Base-by-base conservation (phyloP, 768 basidiomycete genomes). In the Tubosaeta brunneosetosa region DNA sequence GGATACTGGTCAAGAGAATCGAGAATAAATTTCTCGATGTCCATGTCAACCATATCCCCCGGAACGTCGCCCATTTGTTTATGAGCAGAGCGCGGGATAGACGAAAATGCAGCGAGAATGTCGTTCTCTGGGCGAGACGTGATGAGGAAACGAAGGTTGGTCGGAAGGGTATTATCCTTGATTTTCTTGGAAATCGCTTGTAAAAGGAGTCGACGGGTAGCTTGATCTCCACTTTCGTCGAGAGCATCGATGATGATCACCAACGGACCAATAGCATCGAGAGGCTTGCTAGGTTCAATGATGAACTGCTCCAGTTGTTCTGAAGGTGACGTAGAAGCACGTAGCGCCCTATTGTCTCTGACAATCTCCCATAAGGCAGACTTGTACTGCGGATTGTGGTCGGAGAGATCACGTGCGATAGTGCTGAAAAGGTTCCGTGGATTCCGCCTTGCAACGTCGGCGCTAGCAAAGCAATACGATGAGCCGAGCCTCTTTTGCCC, bases 341-440 rank as follows among this genome's bases (percentile, higher is more conserved):
- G 59, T 22, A 58, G 45, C 6, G 58, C 40, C 7, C 53, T 40
- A 5, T 46, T 55, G 13, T 44, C 27, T 31, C 52, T 44, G 8
- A 56, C 52, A n/a, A 33, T 22, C 9, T 25, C 42, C 22, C 58
- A 53, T 10, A 61, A 40, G 7, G 51, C 33, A 6, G 45, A 19
- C 29, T 29, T 51, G 34, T 44, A 61, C 32, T 56, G 58, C 29
- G 38, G 29, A 46, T 67, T 51, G 17, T 62, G 58, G 19, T 61
- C 60, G 25, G 64, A 64, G 22, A 68, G 53, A 22, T 66, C 60
- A 13, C 57, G 54, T 10, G 66, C 63, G 17, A 68, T 62, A 1
- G 64, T 69, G 38, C 58, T 61, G 56, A 66, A 65, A 3, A 65
- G 10, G 50, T 60, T 50, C 43, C 31, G 36, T 38, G 56, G 47